These are phyloP conservation scores for Acanthamoeba triangularis DNA, from an alignment of 208 protist genomes.

Conservation along the genomic window DNA sequence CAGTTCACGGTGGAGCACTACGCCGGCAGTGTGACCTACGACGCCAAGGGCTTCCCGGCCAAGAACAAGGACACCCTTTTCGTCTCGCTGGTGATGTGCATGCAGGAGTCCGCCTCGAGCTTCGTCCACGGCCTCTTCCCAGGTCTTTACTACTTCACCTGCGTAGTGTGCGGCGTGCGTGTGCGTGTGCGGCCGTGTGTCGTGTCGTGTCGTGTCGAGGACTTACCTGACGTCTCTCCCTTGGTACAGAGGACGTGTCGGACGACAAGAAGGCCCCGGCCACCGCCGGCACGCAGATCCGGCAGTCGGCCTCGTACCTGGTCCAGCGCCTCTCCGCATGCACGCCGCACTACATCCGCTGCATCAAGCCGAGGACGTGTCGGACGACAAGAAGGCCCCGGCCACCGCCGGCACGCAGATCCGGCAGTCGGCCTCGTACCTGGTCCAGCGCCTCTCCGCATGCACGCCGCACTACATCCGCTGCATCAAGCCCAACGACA, in stretches of 20 bases:
- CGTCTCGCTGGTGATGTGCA: conserved; percentile 79
- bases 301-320: neutral
- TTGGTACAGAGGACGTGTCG: conserved; percentile 47
- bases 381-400: conserved; percentile 58
- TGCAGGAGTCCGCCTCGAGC: conserved; percentile 19
- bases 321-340: conserved; percentile 85
- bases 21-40: conserved; percentile 92
- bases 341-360: conserved; percentile 97
- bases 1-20: conserved; percentile 95
- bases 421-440: neutral
- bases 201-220: neutral
- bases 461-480: conserved; percentile 97
- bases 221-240: conserved; percentile 63
- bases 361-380: conserved; percentile 92
- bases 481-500: conserved; percentile 97
- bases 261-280: conserved; percentile 63
- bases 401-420: conserved; percentile 40
- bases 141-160: neutral
- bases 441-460: conserved; percentile 31
- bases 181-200: too few species aligned
- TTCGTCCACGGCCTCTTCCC: conserved; percentile 69
- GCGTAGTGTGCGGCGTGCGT: neutral
- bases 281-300: conserved; percentile 11
- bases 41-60: conserved; percentile 94
- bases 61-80: conserved; percentile 96